These are phyloP conservation scores for Triticum monococcum DNA, from an alignment of 176 grass and related monocot species.

Conservation along the genomic window DNA sequence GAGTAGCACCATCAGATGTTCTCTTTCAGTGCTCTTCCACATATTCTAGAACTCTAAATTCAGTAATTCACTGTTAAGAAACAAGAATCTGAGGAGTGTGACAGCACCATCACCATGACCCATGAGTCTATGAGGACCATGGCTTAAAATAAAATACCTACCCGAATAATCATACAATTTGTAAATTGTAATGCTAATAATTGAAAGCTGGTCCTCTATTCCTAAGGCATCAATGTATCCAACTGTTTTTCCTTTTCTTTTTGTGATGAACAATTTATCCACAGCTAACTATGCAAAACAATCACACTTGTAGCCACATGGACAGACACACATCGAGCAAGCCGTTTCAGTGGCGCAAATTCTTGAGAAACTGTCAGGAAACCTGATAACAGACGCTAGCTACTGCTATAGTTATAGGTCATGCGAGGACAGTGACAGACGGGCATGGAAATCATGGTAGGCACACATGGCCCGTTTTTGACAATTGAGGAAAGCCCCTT, in stretches of 20 bases:
- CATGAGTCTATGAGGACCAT: neutral
- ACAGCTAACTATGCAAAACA: neutral
- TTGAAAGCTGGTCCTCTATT: neutral
- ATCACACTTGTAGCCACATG: neutral
- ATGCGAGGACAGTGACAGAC: neutral
- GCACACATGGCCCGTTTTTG: neutral
- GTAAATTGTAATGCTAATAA: neutral
- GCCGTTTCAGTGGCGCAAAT: neutral
- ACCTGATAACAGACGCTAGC: slow-evolving; percentile 1
- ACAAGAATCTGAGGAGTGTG: neutral
- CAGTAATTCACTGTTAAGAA: neutral
- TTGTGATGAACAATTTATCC: no score
- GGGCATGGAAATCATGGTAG: neutral
- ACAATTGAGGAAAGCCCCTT: neutral
- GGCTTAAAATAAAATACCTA: neutral
- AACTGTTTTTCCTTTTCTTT: neutral
- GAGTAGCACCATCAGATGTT: slow-evolving; percentile 9
- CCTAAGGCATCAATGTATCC: neutral
- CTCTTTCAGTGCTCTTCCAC: neutral
- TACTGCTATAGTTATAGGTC: neutral
- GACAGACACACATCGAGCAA: neutral
- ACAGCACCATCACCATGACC: neutral
- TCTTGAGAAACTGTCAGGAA: slow-evolving; percentile 8
- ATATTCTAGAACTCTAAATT: neutral
- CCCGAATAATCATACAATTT: neutral